Conservation (phyloP, 2,329 filamentous ascomycete species). For the Cladosporium sp. region DNA sequence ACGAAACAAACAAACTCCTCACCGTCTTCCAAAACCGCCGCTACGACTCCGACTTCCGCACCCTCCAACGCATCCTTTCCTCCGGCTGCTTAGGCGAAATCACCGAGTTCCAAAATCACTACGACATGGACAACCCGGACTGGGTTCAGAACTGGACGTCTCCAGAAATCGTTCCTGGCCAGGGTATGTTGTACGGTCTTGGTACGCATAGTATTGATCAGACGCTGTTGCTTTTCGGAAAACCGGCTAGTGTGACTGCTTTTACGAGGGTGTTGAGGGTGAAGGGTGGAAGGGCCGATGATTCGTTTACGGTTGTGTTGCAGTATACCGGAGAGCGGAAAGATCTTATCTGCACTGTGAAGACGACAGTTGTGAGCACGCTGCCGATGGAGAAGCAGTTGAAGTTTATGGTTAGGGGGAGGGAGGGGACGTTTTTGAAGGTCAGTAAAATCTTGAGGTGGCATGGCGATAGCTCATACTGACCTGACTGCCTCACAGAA, state of each 20-base stretch:
- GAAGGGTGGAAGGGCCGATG: constrained; percentile 33
- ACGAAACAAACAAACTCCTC: constrained; percentile 35
- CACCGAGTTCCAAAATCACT: constrained; percentile 38
- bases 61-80: constrained; percentile 32
- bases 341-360: constrained; percentile 38
- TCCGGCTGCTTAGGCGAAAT: constrained; percentile 32
- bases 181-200: constrained; percentile 47
- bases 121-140: constrained; percentile 42
- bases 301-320: constrained; percentile 40
- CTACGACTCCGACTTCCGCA: constrained; percentile 43
- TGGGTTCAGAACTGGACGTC: constrained; percentile 41
- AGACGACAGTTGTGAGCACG: constrained; percentile 35
- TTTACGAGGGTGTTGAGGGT: constrained; percentile 34
- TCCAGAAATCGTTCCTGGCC: constrained; percentile 40
- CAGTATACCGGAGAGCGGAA: constrained; percentile 38
- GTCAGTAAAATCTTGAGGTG: constrained; percentile 22
- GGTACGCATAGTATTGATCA: constrained; percentile 44
- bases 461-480: not conserved
- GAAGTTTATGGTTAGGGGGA: constrained; percentile 38
- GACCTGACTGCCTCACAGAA: constrained; percentile 1
- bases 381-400: constrained; percentile 36
- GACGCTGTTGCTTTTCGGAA: constrained; percentile 39
- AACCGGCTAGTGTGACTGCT: constrained; percentile 35
- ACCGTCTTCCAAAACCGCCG: constrained; percentile 43
- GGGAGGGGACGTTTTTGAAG: constrained; percentile 43